These are phyloP conservation scores for Colletotrichum lindemuthianum DNA, from an alignment of 2,329 filamentous ascomycete species.

Conservation along the genomic window DNA sequence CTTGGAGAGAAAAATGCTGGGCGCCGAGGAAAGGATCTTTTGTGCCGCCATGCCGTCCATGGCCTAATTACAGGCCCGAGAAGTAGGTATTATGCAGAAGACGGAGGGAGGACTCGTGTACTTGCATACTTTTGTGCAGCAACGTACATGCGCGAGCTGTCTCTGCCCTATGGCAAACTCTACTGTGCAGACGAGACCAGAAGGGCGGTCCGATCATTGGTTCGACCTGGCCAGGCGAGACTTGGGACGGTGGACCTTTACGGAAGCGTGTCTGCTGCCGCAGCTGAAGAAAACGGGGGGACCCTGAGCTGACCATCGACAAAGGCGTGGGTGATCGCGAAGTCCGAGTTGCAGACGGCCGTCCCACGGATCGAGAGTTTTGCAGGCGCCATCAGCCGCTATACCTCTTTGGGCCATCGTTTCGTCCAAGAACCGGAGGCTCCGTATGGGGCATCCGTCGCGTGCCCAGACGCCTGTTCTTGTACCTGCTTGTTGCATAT, in stretches of 20 bases:
- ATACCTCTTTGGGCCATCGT: slow-evolving; percentile 6
- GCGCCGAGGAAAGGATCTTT: slow-evolving; percentile 15
- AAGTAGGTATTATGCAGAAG: slow-evolving; percentile 10
- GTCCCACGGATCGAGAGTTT: slow-evolving; percentile 30
- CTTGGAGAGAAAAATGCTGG: slow-evolving; percentile 19
- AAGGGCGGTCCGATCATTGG: neutral
- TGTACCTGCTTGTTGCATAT: slow-evolving; percentile 18
- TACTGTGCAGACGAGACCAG: neutral
- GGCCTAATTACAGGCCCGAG: neutral
- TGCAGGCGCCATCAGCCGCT: slow-evolving; percentile 28
- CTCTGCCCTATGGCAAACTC: slow-evolving; percentile 14
- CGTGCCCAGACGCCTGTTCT: neutral
- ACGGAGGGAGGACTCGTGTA: slow-evolving; percentile 1
- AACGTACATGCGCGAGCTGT: neutral
- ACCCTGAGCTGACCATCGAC: slow-evolving; percentile 10
- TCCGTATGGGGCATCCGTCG: neutral
- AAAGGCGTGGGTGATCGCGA: slow-evolving; percentile 11
- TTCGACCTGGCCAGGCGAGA: neutral
- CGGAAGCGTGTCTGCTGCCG: neutral
- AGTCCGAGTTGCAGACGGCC: neutral
- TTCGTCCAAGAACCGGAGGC: slow-evolving; percentile 17
- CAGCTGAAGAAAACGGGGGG: slow-evolving; percentile 31
- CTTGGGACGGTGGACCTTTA: slow-evolving; percentile 20
- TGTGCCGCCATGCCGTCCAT: neutral
- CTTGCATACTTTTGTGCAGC: no score